Conservation (phyloP, 2,329 filamentous ascomycete genomes). For the Cytospora piceae region DNA sequence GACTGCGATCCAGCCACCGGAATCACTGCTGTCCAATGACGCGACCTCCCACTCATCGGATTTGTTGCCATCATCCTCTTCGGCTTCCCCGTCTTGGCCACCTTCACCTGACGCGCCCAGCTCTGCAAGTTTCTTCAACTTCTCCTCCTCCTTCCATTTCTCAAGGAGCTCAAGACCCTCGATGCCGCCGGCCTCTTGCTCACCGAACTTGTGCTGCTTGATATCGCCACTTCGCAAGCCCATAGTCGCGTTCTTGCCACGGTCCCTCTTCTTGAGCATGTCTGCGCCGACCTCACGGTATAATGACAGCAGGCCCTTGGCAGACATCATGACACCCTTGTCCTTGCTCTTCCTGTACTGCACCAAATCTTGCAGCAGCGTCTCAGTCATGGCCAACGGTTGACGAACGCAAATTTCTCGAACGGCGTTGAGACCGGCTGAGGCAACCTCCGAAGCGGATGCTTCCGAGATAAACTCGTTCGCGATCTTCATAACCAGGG, state of each 20-base stretch:
- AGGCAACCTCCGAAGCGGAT: conserved; percentile 84
- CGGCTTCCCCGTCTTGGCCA: conserved; percentile 63
- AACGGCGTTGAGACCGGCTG: conserved; percentile 91
- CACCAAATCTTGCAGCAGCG: conserved; percentile 91
- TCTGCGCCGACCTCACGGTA: conserved; percentile 92
- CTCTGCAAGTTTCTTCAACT: conserved; percentile 71
- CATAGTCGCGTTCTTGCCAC: conserved; percentile 89
- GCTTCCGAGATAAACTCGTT: conserved; percentile 98
- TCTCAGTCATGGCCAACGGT: conserved; percentile 94
- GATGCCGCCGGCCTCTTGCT: conserved; percentile 78
- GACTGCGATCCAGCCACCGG: conserved; percentile 92
- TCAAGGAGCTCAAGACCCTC: conserved; percentile 91
- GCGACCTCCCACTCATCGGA: conserved; percentile 63
- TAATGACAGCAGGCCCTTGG: conserved; percentile 85
- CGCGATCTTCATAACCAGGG: conserved; percentile 90
- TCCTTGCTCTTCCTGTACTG: conserved; percentile 98
- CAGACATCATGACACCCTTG: conserved; percentile 99
- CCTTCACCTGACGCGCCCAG: conserved; percentile 67
- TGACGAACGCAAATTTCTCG: conserved; percentile 92
- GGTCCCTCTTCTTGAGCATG: conserved; percentile 84
- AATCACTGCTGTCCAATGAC: conserved; percentile 66
- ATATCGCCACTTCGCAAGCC: conserved; percentile 73
- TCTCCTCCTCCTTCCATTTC: conserved; percentile 92
- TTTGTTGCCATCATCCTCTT: conserved; percentile 55
- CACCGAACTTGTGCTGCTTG: conserved; percentile 79